These are phyloP conservation scores for Pulicaria dysenterica DNA, from an alignment of 129 eudicot genomes.

Conservation along the genomic window DNA sequence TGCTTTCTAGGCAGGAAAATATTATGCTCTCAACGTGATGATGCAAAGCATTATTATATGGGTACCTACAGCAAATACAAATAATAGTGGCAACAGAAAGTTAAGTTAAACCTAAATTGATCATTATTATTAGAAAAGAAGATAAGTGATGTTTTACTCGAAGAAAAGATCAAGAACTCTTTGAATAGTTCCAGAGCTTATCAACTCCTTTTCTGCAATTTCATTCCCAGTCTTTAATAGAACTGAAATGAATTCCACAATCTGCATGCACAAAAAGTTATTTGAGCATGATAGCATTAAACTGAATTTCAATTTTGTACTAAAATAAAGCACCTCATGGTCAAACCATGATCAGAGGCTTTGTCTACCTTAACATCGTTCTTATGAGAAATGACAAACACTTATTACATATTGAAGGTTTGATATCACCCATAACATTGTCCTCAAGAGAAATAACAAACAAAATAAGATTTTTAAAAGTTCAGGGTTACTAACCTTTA, in stretches of 20 bases:
- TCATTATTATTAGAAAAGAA: background rate
- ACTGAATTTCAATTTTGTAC: background rate
- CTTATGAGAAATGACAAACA: too few relatives aligned
- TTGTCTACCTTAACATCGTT: too few relatives aligned
- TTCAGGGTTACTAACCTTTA: constrained; percentile 58
- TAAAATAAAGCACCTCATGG: background rate
- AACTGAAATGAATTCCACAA: constrained; percentile 86
- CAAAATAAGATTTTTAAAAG: background rate
- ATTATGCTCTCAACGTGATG: constrained; percentile 93
- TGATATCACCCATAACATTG: too few relatives aligned
- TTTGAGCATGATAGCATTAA: background rate
- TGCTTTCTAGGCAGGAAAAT: constrained; percentile 78
- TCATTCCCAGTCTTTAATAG: constrained; percentile 79
- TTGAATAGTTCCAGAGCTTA: constrained; percentile 73
- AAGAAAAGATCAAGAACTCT: constrained; percentile 86
- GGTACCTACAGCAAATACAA: constrained; percentile 70
- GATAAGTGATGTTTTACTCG: constrained; percentile 54
- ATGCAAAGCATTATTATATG: constrained; percentile 82
- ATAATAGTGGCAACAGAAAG: background rate
- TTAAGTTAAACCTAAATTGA: background rate
- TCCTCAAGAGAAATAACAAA: too few relatives aligned
- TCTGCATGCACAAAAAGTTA: constrained; percentile 42
- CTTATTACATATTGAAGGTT: too few relatives aligned
- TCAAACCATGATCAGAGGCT: too few relatives aligned
- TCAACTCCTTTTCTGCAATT: constrained; percentile 77